Conservation (phyloP, 352 stramenopile species). For the Globisporangium canariense region DNA sequence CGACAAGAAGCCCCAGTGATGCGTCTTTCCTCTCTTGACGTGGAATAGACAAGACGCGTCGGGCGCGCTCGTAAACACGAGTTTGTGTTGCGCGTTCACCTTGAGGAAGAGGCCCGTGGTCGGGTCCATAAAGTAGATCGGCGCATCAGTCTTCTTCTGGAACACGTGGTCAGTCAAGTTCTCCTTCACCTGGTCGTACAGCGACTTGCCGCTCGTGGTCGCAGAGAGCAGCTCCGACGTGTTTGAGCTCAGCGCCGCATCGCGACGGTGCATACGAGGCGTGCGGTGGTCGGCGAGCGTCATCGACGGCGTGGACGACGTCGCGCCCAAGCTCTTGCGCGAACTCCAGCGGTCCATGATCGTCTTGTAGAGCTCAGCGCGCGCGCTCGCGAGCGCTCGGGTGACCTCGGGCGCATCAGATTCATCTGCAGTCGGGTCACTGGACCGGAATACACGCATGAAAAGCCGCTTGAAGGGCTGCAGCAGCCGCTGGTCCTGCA, state of each 20-base stretch:
- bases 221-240: constrained; percentile 32
- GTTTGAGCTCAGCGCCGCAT: constrained; percentile 19
- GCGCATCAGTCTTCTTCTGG: constrained; percentile 30
- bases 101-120: constrained; percentile 47
- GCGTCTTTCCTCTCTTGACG: constrained; percentile 62
- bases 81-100: constrained; percentile 58
- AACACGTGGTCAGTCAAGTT: constrained; percentile 60
- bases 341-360: constrained; percentile 44
- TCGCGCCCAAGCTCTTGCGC: constrained; percentile 4
- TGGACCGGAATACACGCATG: constrained; percentile 6
- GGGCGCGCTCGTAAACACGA: constrained; percentile 57
- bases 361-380: constrained; percentile 38
- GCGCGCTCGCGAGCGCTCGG: constrained; percentile 18
- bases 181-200: constrained; percentile 67
- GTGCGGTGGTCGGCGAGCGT: constrained; percentile 14
- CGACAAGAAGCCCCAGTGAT: constrained; percentile 81
- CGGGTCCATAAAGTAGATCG: constrained; percentile 71
- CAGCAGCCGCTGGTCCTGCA: constrained; percentile 38
- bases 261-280: constrained; percentile 1
- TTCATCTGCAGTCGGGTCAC: constrained; percentile 18
- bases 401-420: constrained; percentile 10
- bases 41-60: constrained; percentile 76
- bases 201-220: constrained; percentile 45
- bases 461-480: constrained; percentile 29
- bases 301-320: constrained; percentile 18